Base-by-base conservation (phyloP, 768 basidiomycete species). In the Clavaria fumosa region DNA sequence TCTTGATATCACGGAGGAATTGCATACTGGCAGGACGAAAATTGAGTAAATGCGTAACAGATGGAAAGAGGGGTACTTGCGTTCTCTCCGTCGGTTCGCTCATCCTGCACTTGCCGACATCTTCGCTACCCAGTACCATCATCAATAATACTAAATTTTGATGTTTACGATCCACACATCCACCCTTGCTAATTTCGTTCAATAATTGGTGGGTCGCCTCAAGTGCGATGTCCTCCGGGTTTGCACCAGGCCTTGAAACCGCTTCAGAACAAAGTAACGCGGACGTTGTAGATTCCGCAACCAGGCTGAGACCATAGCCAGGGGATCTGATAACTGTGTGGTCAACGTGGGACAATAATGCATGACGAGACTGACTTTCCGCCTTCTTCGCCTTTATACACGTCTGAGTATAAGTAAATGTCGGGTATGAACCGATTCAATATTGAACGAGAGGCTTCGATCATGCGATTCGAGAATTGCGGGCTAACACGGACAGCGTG, bases 51-150 rank as follows among this genome's bases (percentile, higher is more conserved):
- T 18, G 39, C 28, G 17, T 4, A 17, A n/a, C 23, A 24, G 11
- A 26, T 22, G n/a, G 23, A 34, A 31, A 18, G 15, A 33, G 23
- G 20, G 14, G 17, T 31, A 30, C 84, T 56, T 43, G 84, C 84
- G 84, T 85, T 54, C 83, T 69, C 11, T 71, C 58, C 7, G 84
- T 88, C 12, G 88, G 75, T 47, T 81, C 77, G 3, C 80, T 75
- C 74, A 97, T 81, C 40, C 73, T 64, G 60, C 84, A 88, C 43
- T 82, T 73, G 1, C 89, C 86, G 0, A 97, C 89, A 53, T 99
- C 95, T 52, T 97, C 95, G 43, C 86, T 91, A 6, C 95, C 95
- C n/a, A 97, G 63, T 3, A 83, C 79, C 86, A 99, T 91, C 66
- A 88, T 69, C 23, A 93, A 57, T 27, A 93, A 62, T 3, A 91